Percentiles rank a stretch among this genome's conserved stretches.
phyloP scores from a whole-genome alignment of 75 land plant genomes.

The Pinus tabuliformis region DNA sequence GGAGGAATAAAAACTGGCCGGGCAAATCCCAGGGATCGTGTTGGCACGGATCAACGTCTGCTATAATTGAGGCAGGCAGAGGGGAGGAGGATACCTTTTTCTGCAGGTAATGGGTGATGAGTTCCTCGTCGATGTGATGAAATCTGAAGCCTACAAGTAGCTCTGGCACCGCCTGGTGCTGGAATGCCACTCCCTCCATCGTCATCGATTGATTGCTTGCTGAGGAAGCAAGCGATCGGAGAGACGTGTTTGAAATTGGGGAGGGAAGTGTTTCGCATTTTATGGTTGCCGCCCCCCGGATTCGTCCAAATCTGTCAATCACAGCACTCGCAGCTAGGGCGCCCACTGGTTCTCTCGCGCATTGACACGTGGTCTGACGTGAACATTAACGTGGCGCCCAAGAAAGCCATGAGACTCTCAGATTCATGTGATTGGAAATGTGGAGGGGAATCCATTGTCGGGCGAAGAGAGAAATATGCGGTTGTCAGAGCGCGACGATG shows the following conservation, averaged over 20 bases:
- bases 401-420: no score
- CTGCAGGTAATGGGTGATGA: constrained; percentile 6
- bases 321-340: neutral
- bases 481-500: no score
- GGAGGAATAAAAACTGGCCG: no score
- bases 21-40: no score
- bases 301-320: neutral
- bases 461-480: no score
- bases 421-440: no score
- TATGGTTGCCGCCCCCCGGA: neutral
- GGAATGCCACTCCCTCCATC: neutral
- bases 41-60: no score
- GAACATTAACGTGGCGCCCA: neutral
- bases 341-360: neutral
- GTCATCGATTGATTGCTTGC: neutral
- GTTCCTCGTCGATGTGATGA: no score
- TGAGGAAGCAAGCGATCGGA: neutral
- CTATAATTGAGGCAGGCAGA: no score
- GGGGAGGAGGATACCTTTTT: constrained; percentile 4
- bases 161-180: neutral
- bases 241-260: neutral
- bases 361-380: neutral
- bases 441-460: no score
- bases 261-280: neutral
- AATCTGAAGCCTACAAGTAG: constrained; percentile 14